Conservation (phyloP, 116 monocot genomes). For the Posidonia oceanica region DNA sequence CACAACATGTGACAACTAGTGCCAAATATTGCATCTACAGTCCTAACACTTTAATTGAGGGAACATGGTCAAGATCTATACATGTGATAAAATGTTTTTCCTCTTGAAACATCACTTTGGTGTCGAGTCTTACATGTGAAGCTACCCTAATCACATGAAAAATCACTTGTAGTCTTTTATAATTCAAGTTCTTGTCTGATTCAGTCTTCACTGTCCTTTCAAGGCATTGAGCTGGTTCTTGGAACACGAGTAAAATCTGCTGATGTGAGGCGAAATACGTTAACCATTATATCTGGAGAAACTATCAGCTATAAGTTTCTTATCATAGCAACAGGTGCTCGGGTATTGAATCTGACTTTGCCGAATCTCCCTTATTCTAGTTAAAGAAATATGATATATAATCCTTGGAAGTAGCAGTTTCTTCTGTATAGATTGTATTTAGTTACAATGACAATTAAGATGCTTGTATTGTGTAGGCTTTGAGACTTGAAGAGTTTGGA, state of each 20-base stretch:
- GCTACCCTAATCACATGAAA: too few relatives aligned
- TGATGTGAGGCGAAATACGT: conserved; percentile 72
- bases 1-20: too few relatives aligned
- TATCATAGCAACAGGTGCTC: conserved; percentile 94
- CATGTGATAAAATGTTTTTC: too few relatives aligned
- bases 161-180: too few relatives aligned
- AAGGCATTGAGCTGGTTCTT: conserved; percentile 95
- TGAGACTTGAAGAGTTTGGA: conserved; percentile 94
- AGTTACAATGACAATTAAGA: not conserved
- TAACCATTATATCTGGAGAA: conserved; percentile 68
- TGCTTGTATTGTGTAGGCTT: conserved; percentile 33
- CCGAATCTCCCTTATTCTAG: not conserved
- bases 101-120: too few relatives aligned
- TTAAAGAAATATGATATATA: not conserved
- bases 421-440: not conserved
- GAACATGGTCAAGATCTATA: too few relatives aligned
- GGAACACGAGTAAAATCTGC: conserved; percentile 79
- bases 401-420: not conserved
- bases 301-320: conserved; percentile 90
- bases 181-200: not conserved
- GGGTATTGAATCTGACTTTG: conserved; percentile 42
- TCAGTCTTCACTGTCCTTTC: not conserved
- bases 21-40: too few relatives aligned
- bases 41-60: too few relatives aligned
- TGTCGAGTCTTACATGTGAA: too few relatives aligned